Evolutionary conservation across 192 early-diverging fungal species (phyloP).

Genomic region (Endogone sp.): DNA sequence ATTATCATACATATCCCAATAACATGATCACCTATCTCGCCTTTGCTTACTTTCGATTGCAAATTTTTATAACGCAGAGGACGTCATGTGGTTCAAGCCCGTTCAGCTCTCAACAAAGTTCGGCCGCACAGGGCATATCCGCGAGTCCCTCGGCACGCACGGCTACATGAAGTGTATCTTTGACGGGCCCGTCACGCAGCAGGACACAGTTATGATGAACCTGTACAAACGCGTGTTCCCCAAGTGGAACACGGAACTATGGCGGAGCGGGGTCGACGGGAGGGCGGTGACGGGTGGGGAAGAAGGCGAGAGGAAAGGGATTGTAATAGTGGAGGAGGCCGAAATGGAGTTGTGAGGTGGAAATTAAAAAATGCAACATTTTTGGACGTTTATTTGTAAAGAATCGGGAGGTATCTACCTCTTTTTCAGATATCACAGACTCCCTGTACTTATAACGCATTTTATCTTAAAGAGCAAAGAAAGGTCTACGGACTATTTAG

Average conservation of each 20-base stretch:
- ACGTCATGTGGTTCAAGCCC: slow-evolving; percentile 95
- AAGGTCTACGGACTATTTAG: too few species aligned
- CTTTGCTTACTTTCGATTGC: background rate
- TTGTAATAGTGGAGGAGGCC: background rate
- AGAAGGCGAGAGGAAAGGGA: background rate
- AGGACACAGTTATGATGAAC: slow-evolving; percentile 95
- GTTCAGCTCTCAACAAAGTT: slow-evolving; percentile 89
- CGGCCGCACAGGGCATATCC: slow-evolving; percentile 89
- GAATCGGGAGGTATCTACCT: too few species aligned
- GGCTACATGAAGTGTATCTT: slow-evolving; percentile 96
- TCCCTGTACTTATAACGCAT: too few species aligned
- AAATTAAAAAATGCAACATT: background rate
- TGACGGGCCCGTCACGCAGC: slow-evolving; percentile 83
- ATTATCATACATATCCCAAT: background rate
- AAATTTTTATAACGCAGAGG: slow-evolving; percentile 40
- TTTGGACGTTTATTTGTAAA: background rate
- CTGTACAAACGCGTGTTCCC: slow-evolving; percentile 97
- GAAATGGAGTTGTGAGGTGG: background rate
- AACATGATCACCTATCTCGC: too few species aligned
- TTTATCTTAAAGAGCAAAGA: too few species aligned
- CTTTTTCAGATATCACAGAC: too few species aligned
- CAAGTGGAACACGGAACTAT: slow-evolving; percentile 85
- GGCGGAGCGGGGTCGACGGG: slow-evolving; percentile 24
- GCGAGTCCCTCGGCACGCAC: slow-evolving; percentile 92
- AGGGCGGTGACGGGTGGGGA: background rate